phyloP scores from a whole-genome alignment of 75 land plant genomes.

The Selaginella moellendorffii region DNA sequence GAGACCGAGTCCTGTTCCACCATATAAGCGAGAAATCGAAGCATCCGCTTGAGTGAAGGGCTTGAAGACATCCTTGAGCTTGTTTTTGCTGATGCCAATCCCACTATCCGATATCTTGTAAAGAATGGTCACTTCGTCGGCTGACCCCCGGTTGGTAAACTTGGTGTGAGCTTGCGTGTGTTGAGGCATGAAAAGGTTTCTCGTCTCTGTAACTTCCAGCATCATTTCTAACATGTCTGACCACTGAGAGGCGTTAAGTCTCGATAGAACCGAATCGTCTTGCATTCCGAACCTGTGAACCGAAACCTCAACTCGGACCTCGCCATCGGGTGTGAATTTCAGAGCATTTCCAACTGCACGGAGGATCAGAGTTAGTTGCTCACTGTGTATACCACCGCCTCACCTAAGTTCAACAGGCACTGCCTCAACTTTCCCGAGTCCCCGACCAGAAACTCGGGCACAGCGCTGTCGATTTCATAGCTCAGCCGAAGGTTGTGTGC shows the following conservation, averaged over 20 bases:
- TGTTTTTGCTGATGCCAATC: background rate
- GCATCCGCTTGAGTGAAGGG: background rate
- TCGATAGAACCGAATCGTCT: background rate
- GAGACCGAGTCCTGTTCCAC: background rate
- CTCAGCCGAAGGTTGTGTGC: background rate
- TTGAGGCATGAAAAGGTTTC: background rate
- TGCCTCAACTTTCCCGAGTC: background rate
- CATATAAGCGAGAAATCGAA: background rate
- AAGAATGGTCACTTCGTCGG: background rate
- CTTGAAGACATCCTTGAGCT: background rate
- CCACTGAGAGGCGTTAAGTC: background rate
- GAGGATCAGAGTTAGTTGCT: background rate
- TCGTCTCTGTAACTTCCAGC: background rate
- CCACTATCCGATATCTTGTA: conserved; percentile 12
- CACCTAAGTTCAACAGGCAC: background rate
- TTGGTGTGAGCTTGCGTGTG: conserved; percentile 1
- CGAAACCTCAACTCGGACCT: background rate
- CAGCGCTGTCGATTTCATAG: background rate
- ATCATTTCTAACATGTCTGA: background rate
- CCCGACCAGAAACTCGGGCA: background rate
- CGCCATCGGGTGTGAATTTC: background rate
- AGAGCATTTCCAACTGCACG: background rate
- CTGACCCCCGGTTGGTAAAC: background rate
- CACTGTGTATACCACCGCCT: background rate
- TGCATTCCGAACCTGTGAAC: background rate